phyloP scores from a whole-genome alignment of 352 stramenopile genomes.

The Phytophthora ohioensis region DNA sequence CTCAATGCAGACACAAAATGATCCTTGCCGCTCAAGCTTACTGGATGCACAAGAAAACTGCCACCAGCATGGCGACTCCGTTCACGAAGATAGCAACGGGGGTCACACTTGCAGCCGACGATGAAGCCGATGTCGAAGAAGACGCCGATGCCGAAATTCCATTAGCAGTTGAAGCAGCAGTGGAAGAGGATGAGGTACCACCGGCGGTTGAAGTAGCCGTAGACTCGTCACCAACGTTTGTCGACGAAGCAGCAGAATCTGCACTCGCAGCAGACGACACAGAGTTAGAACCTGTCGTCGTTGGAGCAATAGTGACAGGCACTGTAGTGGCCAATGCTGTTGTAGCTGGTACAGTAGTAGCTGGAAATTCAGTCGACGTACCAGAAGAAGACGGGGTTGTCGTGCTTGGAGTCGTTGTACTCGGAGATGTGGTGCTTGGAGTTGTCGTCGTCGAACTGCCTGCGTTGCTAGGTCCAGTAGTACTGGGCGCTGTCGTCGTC shows the following conservation, averaged over 20 bases:
- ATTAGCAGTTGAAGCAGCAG: slow-evolving; percentile 17
- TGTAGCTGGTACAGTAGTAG: slow-evolving; percentile 13
- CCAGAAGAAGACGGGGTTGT: slow-evolving; percentile 8
- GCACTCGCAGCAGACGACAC: slow-evolving; percentile 41
- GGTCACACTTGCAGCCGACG: slow-evolving; percentile 28
- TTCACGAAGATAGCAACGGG: slow-evolving; percentile 33
- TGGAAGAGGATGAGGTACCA: slow-evolving; percentile 10
- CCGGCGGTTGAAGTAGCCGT: slow-evolving; percentile 13
- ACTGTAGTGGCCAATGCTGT: slow-evolving; percentile 5
- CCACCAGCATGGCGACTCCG: slow-evolving; percentile 29
- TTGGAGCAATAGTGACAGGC: slow-evolving; percentile 9
- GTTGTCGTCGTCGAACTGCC: slow-evolving; percentile 15
- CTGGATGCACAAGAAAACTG: slow-evolving; percentile 39
- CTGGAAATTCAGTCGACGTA: slow-evolving; percentile 17
- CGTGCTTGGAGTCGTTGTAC: slow-evolving; percentile 9
- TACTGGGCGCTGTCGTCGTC: slow-evolving; percentile 9
- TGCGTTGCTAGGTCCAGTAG: background rate
- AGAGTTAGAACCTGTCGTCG: slow-evolving; percentile 32
- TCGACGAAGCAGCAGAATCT: slow-evolving; percentile 34
- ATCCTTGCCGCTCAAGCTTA: slow-evolving; percentile 27
- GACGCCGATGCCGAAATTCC: slow-evolving; percentile 20
- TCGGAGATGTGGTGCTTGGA: slow-evolving; percentile 13
- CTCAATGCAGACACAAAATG: slow-evolving; percentile 16
- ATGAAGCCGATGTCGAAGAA: slow-evolving; percentile 30
- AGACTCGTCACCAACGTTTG: slow-evolving; percentile 32